phyloP scores from a whole-genome alignment of 78 protist genomes.

The Emiliania huxleyi region DNA sequence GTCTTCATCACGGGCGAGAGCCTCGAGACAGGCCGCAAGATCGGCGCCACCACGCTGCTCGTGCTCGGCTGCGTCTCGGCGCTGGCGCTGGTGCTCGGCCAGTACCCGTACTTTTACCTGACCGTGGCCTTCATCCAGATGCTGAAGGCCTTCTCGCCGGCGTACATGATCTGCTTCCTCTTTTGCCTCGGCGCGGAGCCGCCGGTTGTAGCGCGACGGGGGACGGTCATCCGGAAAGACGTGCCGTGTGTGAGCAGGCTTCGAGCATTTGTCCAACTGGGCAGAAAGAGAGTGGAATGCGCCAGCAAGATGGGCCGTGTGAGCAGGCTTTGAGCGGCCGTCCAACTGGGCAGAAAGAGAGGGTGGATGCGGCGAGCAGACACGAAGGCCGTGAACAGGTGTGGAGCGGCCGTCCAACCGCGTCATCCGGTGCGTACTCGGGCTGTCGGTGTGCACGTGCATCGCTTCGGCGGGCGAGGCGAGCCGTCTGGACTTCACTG shows the following conservation, averaged over 20 bases:
- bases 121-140: slow-evolving; percentile 18
- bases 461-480: neutral
- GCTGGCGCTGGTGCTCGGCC: neutral
- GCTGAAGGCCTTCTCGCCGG: slow-evolving; percentile 8
- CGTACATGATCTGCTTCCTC: neutral
- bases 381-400: no score
- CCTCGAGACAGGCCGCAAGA: neutral
- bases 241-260: no score
- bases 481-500: no score
- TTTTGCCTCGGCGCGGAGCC: neutral
- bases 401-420: no score
- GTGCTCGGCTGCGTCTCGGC: neutral
- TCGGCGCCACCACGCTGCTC: neutral
- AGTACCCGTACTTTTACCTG: neutral
- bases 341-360: no score
- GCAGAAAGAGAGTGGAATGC: no score
- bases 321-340: no score
- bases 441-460: neutral
- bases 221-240: no score
- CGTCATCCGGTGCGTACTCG: neutral
- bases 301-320: no score
- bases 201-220: neutral
- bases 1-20: neutral
- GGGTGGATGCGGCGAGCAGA: no score
- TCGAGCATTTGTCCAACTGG: no score